Evolutionary conservation across 768 basidiomycete species (phyloP).

Genomic region (Mrakia hoshinonis): DNA sequence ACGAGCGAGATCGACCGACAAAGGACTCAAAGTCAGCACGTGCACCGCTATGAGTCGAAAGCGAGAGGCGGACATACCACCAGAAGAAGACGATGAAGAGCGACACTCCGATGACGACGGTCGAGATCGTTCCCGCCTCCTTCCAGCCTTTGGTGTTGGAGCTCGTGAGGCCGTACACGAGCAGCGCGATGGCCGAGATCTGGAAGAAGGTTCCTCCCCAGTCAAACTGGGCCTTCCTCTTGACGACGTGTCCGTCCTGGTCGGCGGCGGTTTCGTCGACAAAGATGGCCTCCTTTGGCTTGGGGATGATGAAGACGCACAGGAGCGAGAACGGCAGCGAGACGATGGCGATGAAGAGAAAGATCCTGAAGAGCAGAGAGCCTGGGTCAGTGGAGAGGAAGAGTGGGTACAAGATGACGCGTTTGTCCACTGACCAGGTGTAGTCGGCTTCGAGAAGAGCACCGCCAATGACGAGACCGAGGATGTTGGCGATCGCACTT

Average conservation of each 20-base stretch:
- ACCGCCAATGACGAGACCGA: slow-evolving; percentile 31
- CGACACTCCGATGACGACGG: slow-evolving; percentile 31
- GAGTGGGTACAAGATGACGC: too few species aligned
- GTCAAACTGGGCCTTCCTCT: slow-evolving; percentile 12
- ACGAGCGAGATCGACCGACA: slow-evolving; percentile 33
- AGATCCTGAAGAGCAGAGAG: slow-evolving; percentile 25
- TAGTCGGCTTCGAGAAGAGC: slow-evolving; percentile 30
- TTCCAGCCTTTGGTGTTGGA: slow-evolving; percentile 35
- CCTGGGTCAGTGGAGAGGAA: too few species aligned
- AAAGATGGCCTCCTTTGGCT: not conserved
- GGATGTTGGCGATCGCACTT: too few species aligned
- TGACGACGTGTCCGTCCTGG: not conserved
- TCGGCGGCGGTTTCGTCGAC: not conserved
- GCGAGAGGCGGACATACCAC: slow-evolving; percentile 19
- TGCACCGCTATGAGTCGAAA: slow-evolving; percentile 6
- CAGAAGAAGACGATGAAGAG: slow-evolving; percentile 34
- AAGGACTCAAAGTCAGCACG: slow-evolving; percentile 14
- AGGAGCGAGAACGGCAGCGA: slow-evolving; percentile 26
- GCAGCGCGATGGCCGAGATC: slow-evolving; percentile 33
- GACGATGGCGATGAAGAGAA: slow-evolving; percentile 28
- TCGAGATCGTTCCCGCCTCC: slow-evolving; percentile 32
- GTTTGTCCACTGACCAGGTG: not conserved
- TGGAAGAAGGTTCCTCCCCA: slow-evolving; percentile 18
- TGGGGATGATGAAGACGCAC: slow-evolving; percentile 29
- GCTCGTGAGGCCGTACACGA: slow-evolving; percentile 36